Percentiles rank a stretch among this genome's conserved stretches.
Conservation (phyloP, 140 eudicot species). For the Anethum foeniculum region DNA sequence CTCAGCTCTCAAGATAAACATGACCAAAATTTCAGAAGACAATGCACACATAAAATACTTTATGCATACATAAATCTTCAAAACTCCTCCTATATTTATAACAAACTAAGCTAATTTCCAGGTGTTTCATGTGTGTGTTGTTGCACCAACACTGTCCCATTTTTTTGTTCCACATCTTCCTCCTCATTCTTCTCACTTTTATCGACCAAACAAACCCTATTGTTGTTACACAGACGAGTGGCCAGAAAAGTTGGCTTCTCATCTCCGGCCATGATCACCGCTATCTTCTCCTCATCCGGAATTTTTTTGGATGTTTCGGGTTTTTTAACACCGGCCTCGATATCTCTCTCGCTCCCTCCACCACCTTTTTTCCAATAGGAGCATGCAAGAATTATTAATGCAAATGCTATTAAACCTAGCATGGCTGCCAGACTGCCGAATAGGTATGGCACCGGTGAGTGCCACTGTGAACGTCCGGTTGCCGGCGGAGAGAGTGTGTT, state of each 20-base stretch:
- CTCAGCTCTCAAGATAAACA: background rate
- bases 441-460: slow-evolving; percentile 69
- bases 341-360: slow-evolving; percentile 15
- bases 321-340: slow-evolving; percentile 26
- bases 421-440: slow-evolving; percentile 62
- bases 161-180: background rate
- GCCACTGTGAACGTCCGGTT: slow-evolving; percentile 41
- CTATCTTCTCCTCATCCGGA: slow-evolving; percentile 33
- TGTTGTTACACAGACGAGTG: slow-evolving; percentile 29
- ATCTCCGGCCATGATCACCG: slow-evolving; percentile 75
- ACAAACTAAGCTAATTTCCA: background rate
- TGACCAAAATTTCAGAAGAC: background rate
- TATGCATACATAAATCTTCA: background rate
- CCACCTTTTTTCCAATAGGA: slow-evolving; percentile 47
- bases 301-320: slow-evolving; percentile 9
- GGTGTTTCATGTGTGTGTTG: background rate
- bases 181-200: slow-evolving; percentile 11
- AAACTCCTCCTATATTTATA: background rate
- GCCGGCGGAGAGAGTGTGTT: slow-evolving; percentile 22
- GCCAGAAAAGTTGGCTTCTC: slow-evolving; percentile 61
- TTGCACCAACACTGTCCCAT: background rate
- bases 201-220: slow-evolving; percentile 17
- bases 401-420: slow-evolving; percentile 55
- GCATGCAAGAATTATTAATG: slow-evolving; percentile 53
- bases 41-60: background rate